phyloP scores from a whole-genome alignment of 106 monocot species.

The Dendrobium nobile region DNA sequence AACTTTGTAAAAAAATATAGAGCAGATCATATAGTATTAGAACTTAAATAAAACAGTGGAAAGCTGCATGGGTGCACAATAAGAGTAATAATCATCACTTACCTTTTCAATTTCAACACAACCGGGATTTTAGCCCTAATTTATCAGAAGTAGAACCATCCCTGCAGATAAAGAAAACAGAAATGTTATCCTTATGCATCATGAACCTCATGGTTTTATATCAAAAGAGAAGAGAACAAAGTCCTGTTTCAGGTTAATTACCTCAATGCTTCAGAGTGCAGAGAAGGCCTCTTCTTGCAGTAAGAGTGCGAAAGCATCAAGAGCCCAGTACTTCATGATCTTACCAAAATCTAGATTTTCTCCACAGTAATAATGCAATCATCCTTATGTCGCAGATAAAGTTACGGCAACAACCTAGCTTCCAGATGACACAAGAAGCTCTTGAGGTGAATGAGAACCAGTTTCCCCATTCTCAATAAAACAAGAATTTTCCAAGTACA shows the following conservation, averaged over 20 bases:
- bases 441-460: slow-evolving; percentile 15
- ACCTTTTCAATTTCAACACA: background rate
- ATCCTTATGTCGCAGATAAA: background rate
- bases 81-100: background rate
- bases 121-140: background rate
- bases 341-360: background rate
- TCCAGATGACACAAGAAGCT: slow-evolving; percentile 23
- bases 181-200: background rate
- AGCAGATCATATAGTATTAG: too few species aligned
- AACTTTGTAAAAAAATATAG: too few species aligned
- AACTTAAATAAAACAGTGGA: too few species aligned
- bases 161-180: background rate
- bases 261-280: background rate
- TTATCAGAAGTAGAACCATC: background rate
- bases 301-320: too few species aligned
- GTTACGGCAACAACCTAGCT: slow-evolving; percentile 10
- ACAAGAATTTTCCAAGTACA: slow-evolving; percentile 6
- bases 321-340: background rate
- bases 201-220: background rate
- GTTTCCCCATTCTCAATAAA: slow-evolving; percentile 5
- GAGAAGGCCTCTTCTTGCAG: background rate
- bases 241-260: background rate
- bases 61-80: too few species aligned
- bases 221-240: background rate
- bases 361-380: background rate